These are phyloP conservation scores for Limnanthes douglasii DNA, from an alignment of 345 rosid genomes.

Conservation along the genomic window DNA sequence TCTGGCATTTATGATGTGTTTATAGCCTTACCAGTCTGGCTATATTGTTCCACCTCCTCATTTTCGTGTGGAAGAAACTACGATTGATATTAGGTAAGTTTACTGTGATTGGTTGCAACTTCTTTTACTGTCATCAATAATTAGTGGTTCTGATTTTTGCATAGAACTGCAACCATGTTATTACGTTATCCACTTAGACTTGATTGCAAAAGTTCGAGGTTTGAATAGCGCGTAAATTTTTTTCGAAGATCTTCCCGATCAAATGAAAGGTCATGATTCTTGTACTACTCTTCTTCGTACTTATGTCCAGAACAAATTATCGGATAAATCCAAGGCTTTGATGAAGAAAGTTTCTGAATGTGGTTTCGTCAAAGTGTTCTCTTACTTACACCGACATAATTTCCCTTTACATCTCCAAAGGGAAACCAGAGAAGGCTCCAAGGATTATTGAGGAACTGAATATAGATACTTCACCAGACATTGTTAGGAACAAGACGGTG, in stretches of 20 bases:
- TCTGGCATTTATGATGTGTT: too few relatives aligned
- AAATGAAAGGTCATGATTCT: slow-evolving; percentile 43
- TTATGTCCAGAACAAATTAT: slow-evolving; percentile 40
- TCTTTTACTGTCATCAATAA: too few relatives aligned
- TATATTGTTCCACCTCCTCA: too few relatives aligned
- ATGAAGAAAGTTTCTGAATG: slow-evolving; percentile 68
- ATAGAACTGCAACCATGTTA: slow-evolving; percentile 71
- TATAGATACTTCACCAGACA: slow-evolving; percentile 44
- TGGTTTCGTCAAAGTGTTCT: slow-evolving; percentile 39
- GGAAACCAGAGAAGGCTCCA: slow-evolving; percentile 41
- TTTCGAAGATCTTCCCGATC: slow-evolving; percentile 71
- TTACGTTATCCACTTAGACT: slow-evolving; percentile 80
- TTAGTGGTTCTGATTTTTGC: too few relatives aligned
- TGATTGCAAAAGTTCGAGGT: slow-evolving; percentile 70
- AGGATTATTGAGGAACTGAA: slow-evolving; percentile 40
- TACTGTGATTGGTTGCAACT: too few relatives aligned
- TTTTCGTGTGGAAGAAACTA: too few relatives aligned
- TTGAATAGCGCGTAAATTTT: slow-evolving; percentile 74
- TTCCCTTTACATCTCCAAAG: slow-evolving; percentile 38
- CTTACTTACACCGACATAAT: slow-evolving; percentile 75
- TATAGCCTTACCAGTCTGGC: too few relatives aligned
- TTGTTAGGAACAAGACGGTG: slow-evolving; percentile 64
- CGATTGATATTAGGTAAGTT: too few relatives aligned
- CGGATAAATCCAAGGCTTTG: slow-evolving; percentile 59
- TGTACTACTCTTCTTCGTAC: slow-evolving; percentile 78